These are phyloP conservation scores for Aspergillus awamori DNA, from an alignment of 2,329 filamentous ascomycete genomes.

Conservation along the genomic window DNA sequence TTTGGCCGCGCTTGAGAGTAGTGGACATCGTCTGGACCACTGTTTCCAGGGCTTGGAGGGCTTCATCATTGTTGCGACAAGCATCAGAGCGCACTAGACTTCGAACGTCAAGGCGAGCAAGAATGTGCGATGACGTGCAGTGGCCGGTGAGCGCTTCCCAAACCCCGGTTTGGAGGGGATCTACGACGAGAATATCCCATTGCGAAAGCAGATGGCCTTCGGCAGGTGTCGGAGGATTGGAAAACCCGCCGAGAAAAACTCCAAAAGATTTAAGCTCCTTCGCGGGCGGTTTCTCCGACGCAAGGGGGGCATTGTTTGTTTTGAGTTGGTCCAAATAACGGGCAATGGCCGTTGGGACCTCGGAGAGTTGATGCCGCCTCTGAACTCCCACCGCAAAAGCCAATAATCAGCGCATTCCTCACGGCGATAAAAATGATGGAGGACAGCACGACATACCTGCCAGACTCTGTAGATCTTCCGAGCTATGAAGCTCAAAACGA, in stretches of 20 bases:
- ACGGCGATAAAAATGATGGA: neutral
- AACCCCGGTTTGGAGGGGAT: conserved; percentile 36
- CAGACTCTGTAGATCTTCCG: conserved; percentile 13
- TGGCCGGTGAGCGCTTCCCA: conserved; percentile 25
- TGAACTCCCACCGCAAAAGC: neutral
- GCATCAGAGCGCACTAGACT: conserved; percentile 7
- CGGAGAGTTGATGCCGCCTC: conserved; percentile 19
- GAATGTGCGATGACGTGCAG: conserved; percentile 9
- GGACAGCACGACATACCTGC: conserved; percentile 10
- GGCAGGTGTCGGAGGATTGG: conserved; percentile 29
- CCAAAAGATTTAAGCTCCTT: conserved; percentile 31
- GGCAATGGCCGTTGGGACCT: conserved; percentile 13
- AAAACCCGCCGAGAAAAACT: conserved; percentile 38
- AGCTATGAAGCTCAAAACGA: conserved; percentile 17
- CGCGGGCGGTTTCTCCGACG: neutral
- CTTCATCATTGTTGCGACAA: conserved; percentile 12
- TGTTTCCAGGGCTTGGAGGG: conserved; percentile 2
- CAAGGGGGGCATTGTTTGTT: conserved; percentile 10
- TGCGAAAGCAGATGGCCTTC: conserved; percentile 33
- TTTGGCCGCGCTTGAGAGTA: conserved; percentile 5
- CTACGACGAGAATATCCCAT: conserved; percentile 41
- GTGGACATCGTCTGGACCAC: conserved; percentile 7
- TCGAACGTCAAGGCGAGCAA: conserved; percentile 16
- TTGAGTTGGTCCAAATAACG: conserved; percentile 18
- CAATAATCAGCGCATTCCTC: neutral